Base-by-base conservation (phyloP, 2,329 filamentous ascomycete genomes). In the Trichoderma aggressivum region DNA sequence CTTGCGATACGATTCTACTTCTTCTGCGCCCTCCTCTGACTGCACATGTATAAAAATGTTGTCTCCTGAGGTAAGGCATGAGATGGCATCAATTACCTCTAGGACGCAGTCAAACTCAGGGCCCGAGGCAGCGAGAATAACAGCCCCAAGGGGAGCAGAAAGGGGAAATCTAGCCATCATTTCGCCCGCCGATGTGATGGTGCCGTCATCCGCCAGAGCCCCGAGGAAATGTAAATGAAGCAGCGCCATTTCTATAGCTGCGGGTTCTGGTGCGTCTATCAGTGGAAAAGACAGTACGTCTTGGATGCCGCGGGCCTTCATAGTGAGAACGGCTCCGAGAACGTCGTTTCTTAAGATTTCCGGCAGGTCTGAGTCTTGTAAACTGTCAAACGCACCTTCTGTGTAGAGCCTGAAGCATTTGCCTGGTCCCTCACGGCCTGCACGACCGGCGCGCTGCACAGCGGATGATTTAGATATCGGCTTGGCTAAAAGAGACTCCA, bases 271-370 rank as follows among this genome's bases (percentile, higher is more conserved):
- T 0, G 88, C 87, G 70, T 97, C 94, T 79, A 98, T 90, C 61
- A 98, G 89, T 0, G 95, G 94, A 73, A 99, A 99, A 0, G 86
- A 84, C 24, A 94, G 84, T 2, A 97, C 88, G 77, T 98, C 91
- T 30, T 92, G 86, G 14, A 98, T 90, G 0, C 94, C 94, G 68
- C 94, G 89, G 0, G 95, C 94, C 80, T 97, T 98, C 92, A 99
- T 97, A 0, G 93, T 97, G 11, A 99, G 84, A 1, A 98, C 86
- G 0, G 95, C 92, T 39, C 94, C 91, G 24, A 94, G 89, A 7
- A 98, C 87, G 79, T 99, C 95, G 77, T 93, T 97, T 24, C 96
- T 89, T 12, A 98, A 82, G 12, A 99, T 98, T 79, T 99, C 96
- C 0, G 96, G 95, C 0, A 90, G 87, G 61, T 94, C 94, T 0